Evolutionary conservation across 345 rosid species (phyloP).

Genomic region (Excoecaria agallocha): DNA sequence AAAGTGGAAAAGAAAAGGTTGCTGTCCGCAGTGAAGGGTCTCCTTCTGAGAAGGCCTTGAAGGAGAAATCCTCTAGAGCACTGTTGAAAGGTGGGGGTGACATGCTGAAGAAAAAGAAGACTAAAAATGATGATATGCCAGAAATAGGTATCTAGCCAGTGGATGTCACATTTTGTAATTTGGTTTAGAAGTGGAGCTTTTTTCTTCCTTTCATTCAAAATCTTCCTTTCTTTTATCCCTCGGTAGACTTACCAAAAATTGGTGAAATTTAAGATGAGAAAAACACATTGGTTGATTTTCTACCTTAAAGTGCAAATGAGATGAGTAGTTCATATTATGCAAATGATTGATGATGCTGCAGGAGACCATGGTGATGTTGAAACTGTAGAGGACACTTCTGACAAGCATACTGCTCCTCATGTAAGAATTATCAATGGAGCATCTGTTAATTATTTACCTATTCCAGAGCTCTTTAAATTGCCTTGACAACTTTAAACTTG

Average conservation of each 20-base stretch:
- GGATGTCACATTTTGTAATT: neutral
- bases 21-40: slow-evolving; percentile 26
- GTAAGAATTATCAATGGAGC: slow-evolving; percentile 45
- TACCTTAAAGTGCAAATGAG: slow-evolving; percentile 1
- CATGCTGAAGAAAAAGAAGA: slow-evolving; percentile 36
- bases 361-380: slow-evolving; percentile 44
- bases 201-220: neutral
- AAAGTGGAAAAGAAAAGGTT: slow-evolving; percentile 40
- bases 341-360: slow-evolving; percentile 24
- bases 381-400: slow-evolving; percentile 41
- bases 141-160: slow-evolving; percentile 38
- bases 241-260: neutral
- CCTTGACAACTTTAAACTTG: slow-evolving; percentile 24
- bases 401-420: slow-evolving; percentile 47
- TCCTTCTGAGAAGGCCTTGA: slow-evolving; percentile 42
- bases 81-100: slow-evolving; percentile 25
- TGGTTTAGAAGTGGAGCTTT: neutral
- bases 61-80: slow-evolving; percentile 49
- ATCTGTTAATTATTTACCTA: slow-evolving; percentile 14
- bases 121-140: slow-evolving; percentile 29
- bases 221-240: neutral
- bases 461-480: neutral
- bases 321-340: neutral
- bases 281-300: neutral
- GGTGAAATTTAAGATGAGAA: neutral